These are phyloP conservation scores for Diaporthe velutina DNA, from an alignment of 2,329 filamentous ascomycete genomes.

Conservation along the genomic window DNA sequence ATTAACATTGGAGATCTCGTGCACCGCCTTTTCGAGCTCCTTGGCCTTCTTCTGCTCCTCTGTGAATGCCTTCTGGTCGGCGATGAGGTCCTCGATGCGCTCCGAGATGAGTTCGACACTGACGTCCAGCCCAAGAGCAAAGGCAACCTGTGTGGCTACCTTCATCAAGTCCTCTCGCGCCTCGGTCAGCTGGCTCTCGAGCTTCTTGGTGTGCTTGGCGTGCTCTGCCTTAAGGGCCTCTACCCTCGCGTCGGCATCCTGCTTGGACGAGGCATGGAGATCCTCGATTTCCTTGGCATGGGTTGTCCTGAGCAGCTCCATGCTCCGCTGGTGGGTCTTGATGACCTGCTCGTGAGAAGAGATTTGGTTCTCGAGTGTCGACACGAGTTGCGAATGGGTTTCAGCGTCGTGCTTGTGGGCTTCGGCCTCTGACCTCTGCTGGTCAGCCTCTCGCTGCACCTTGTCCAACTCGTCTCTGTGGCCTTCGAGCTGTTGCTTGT, in stretches of 20 bases:
- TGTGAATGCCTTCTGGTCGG: slow-evolving; percentile 70
- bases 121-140: slow-evolving; percentile 71
- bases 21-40: slow-evolving; percentile 68
- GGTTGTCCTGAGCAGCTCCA: slow-evolving; percentile 62
- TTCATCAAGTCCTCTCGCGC: slow-evolving; percentile 76
- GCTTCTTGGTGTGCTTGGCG: slow-evolving; percentile 64
- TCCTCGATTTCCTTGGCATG: slow-evolving; percentile 59
- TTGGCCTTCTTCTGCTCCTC: slow-evolving; percentile 70
- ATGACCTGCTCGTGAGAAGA: slow-evolving; percentile 70
- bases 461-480: slow-evolving; percentile 75
- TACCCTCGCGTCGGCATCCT: slow-evolving; percentile 69
- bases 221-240: slow-evolving; percentile 72
- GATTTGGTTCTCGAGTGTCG: slow-evolving; percentile 70
- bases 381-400: slow-evolving; percentile 55
- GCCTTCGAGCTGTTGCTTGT: slow-evolving; percentile 47
- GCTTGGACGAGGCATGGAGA: slow-evolving; percentile 61
- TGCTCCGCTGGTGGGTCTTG: slow-evolving; percentile 64
- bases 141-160: slow-evolving; percentile 73
- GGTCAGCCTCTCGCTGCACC: slow-evolving; percentile 70
- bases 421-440: slow-evolving; percentile 59
- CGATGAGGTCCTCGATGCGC: slow-evolving; percentile 68
- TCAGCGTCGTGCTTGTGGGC: slow-evolving; percentile 52
- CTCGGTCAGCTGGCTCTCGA: slow-evolving; percentile 74
- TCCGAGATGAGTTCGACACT: slow-evolving; percentile 77
- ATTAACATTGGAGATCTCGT: slow-evolving; percentile 69